Percentiles rank a stretch among this genome's conserved stretches.
Evolutionary conservation across 441 rosid species (phyloP).

Genomic region (Adansonia madagascariensis): DNA sequence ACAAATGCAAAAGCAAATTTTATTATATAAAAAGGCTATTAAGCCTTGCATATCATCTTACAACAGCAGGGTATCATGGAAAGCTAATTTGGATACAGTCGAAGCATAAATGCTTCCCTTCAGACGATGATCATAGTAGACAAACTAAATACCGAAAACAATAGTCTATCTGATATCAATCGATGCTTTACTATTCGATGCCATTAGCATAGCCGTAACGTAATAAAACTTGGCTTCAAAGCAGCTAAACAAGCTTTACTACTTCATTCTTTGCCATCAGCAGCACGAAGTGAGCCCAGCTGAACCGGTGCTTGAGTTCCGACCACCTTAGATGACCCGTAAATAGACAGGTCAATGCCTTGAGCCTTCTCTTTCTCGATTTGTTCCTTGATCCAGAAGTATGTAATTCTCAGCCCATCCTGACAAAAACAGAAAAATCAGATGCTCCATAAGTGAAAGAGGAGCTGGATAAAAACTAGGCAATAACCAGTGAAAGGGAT

Average conservation of each 20-base stretch:
- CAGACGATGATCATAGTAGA: constrained; percentile 36
- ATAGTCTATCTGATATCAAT: not conserved
- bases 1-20: not conserved
- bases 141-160: constrained; percentile 23
- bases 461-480: not conserved
- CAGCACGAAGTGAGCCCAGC: constrained; percentile 89
- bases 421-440: constrained; percentile 15
- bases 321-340: constrained; percentile 91
- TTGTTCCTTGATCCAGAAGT: constrained; percentile 94
- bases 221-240: constrained; percentile 6
- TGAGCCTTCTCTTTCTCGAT: constrained; percentile 85
- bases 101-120: constrained; percentile 27
- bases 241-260: not conserved
- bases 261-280: constrained; percentile 86
- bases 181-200: not conserved
- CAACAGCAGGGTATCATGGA: not conserved
- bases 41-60: not conserved
- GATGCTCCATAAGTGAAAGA: not conserved
- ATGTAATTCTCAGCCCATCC: constrained; percentile 93
- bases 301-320: constrained; percentile 98
- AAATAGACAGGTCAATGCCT: constrained; percentile 72
- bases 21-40: constrained; percentile 17
- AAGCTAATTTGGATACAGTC: constrained; percentile 1
- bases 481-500: too few species aligned
- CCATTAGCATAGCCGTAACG: constrained; percentile 14